Conservation (phyloP, 2,329 filamentous ascomycete genomes). For the Eutypa lata region DNA sequence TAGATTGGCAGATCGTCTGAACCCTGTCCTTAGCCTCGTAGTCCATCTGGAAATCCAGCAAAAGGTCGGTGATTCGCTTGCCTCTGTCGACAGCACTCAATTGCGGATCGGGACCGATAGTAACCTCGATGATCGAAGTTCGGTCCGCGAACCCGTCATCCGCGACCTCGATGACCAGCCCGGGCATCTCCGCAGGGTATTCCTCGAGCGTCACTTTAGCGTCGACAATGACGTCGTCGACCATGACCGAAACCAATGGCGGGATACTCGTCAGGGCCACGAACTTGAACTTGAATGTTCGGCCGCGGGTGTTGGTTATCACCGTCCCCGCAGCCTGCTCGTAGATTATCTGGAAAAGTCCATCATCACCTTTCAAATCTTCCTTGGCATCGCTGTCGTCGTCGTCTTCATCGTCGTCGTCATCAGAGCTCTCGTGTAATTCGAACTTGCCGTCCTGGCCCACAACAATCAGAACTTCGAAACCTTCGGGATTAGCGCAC, state of each 20-base stretch:
- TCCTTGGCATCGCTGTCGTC: background rate
- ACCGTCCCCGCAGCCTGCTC: background rate
- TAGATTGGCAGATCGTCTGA: conserved; percentile 15
- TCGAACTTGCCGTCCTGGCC: conserved; percentile 46
- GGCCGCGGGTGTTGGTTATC: background rate
- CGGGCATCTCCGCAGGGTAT: background rate
- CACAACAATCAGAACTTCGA: conserved; percentile 48
- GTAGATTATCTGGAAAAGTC: background rate
- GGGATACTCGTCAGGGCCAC: conserved; percentile 5
- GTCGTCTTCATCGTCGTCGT: background rate
- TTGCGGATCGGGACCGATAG: background rate
- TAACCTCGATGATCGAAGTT: background rate
- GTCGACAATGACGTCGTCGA: background rate
- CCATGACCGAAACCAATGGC: background rate
- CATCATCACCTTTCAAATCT: background rate
- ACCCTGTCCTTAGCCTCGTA: conserved; percentile 23
- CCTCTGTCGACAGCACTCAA: background rate
- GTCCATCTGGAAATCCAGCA: conserved; percentile 26
- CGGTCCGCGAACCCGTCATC: no score
- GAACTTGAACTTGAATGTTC: background rate
- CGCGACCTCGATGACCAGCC: background rate
- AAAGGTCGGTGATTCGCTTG: conserved; percentile 11
- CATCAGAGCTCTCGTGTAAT: conserved; percentile 42
- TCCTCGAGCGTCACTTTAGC: background rate
- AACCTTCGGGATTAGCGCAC: conserved; percentile 39